These are phyloP conservation scores for Urtica urens DNA, from an alignment of 306 rosid genomes.

Conservation along the genomic window DNA sequence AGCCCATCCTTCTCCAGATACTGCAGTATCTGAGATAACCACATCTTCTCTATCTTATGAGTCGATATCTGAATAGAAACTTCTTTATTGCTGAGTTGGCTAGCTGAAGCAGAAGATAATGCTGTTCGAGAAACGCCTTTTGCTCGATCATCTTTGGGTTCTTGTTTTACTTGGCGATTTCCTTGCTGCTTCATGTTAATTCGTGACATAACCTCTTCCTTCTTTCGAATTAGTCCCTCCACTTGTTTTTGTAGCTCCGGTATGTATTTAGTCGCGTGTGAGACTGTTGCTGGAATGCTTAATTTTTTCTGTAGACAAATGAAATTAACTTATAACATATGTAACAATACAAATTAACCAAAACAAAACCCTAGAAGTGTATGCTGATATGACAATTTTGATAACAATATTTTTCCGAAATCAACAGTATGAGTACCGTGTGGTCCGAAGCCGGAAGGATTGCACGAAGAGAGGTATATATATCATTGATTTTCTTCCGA, in stretches of 20 bases:
- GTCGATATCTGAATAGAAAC: constrained; percentile 41
- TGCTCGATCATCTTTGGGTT: neutral
- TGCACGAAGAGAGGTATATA: constrained; percentile 61
- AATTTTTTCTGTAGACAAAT: constrained; percentile 35
- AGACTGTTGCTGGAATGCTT: constrained; percentile 50
- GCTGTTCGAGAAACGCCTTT: constrained; percentile 10
- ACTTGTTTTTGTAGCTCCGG: constrained; percentile 52
- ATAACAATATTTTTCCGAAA: neutral
- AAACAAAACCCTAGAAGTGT: neutral
- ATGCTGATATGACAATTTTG: neutral
- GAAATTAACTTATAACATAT: neutral
- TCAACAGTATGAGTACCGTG: constrained; percentile 25
- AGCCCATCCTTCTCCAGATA: constrained; percentile 41
- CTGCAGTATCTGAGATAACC: constrained; percentile 34
- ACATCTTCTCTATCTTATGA: constrained; percentile 9
- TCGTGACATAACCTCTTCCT: constrained; percentile 31
- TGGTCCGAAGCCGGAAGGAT: constrained; percentile 48
- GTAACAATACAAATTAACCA: too few relatives aligned
- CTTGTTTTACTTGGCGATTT: neutral
- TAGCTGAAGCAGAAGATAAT: constrained; percentile 31
- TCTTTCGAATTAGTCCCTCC: constrained; percentile 31
- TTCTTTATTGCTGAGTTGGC: constrained; percentile 36
- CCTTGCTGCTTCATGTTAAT: constrained; percentile 7
- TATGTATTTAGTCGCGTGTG: constrained; percentile 42
- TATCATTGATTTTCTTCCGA: constrained; percentile 58